Base-by-base conservation (phyloP, 2,329 filamentous ascomycete species). In the Eutypella sp. region DNA sequence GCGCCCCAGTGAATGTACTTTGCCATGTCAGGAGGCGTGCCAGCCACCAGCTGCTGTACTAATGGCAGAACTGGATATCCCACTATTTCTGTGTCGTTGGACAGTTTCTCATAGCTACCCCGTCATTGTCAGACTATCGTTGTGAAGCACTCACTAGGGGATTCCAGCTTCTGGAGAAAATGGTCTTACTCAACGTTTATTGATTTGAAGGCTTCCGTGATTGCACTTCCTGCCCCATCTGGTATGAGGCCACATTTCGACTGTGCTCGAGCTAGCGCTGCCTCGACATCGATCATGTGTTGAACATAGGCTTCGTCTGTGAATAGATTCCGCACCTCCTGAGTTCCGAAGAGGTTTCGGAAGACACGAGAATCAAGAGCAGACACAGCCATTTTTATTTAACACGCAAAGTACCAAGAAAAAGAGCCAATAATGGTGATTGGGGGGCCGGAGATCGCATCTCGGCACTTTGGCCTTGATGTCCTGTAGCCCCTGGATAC, bases 1-100 rank as follows among this genome's bases (percentile, higher is more conserved):
- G 76, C 75, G 8, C 77, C 77, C 76, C 76, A 79, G 55, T 80
- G 76, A 10, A 80, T 70, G 52, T 76, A 79, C 47, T 69, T 66
- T n/a, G 59, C 66, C 5, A 62, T 53, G 25, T 63, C 58, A 13
- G 55, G 57, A 20, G 55, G 59, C n/a, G 59, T 58, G 19, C 18
- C 33, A 31, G 62, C 60, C 1, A 67, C 67, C 20, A 78, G 57
- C 47, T 78, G 75, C 29, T 69, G 64, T 3, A 78, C 70, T 11
- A 79, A 53, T 1, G 74, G 72, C 0, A 79, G 62, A 8, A 79
- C 74, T 0, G 75, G 75, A 44, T 79, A 78, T 1, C 75, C 75
- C 0, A 79, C 74, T 38, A 76, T 75, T 41, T 78, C 75, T 0
- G 75, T 77, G 10, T 74, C 69, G n/a, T 67, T 66, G 34, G 74